Base-by-base conservation (phyloP, 805 yeast genomes). In the Kluyveromyces lactis region DNA sequence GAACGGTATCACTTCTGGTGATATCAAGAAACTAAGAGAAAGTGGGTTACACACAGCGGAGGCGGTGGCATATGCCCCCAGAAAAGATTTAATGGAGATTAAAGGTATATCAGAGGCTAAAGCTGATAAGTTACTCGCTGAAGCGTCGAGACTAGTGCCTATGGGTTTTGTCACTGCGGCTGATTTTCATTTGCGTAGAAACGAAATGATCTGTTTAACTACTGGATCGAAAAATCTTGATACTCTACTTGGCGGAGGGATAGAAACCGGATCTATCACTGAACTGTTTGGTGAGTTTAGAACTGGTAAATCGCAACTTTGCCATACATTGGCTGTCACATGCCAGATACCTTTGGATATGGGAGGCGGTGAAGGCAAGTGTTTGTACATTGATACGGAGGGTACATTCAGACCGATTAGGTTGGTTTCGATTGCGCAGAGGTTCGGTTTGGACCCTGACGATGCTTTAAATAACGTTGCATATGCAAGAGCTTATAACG, bases 361-460 rank as follows among this genome's bases (percentile, higher is more conserved):
- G 82, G 97, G 97, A 30, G 98, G 98, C 44, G 98, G 96, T 38
- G 98, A 92, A 66, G 98, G 98, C 26, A 87, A 92, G 63, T 90
- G 97, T 61, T 68, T 92, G 40, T 92, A 85, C 58, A 89, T 92
- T 44, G 98, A 92, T 56, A 90, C 97, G 0, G 98, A 90, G 58
- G 96, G 97, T 15, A 92, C 98, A 2, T 92, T 92, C 60, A 73
- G 98, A 57, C 97, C 97, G 1, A 81, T 81, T 32, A 74, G 98
- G 52, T 69, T 92, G 49, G 83, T 85, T 7, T 80, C 95, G 0
- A 87, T 92, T 48, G 95, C 96, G 2, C 81, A 81, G 56, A 71
- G 98, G 50, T 92, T 83, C 57, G 96, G 96, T 0, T 70, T 92
- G 42, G 86, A 86, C 50, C 95, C 92, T 16, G 87, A 83, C 52